These are phyloP conservation scores for Penicillium daleae DNA, from an alignment of 495 filamentous ascomycete species.

Conservation along the genomic window DNA sequence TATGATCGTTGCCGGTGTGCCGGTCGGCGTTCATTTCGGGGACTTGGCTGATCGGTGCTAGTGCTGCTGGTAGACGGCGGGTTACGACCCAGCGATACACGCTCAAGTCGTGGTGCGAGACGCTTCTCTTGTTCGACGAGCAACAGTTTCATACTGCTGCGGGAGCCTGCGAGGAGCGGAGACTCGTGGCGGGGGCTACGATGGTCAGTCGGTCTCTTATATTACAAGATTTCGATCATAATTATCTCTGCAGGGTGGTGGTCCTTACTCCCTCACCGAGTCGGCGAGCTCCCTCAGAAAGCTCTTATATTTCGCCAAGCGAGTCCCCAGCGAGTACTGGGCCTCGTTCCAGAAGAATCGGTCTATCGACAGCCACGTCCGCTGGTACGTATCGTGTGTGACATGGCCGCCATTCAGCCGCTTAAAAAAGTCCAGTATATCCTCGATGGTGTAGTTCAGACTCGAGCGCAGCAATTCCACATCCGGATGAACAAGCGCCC, in stretches of 20 bases:
- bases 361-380: conserved; percentile 57
- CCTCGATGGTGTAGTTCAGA: conserved; percentile 56
- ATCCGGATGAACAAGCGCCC: conserved; percentile 44
- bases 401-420: conserved; percentile 42
- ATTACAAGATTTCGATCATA: background rate
- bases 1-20: conserved; percentile 40
- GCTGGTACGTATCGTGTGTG: conserved; percentile 46
- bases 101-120: conserved; percentile 39
- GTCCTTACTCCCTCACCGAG: conserved; percentile 52
- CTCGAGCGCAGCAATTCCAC: conserved; percentile 49
- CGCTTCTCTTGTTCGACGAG: conserved; percentile 44
- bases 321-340: conserved; percentile 48
- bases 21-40: conserved; percentile 36
- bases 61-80: conserved; percentile 29
- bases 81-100: conserved; percentile 39
- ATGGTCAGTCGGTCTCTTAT: background rate
- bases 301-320: conserved; percentile 57
- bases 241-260: background rate
- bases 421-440: conserved; percentile 55
- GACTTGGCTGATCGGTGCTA: conserved; percentile 35
- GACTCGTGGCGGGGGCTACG: conserved; percentile 22
- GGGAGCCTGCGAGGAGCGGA: conserved; percentile 37
- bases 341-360: conserved; percentile 56
- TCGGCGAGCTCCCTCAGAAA: conserved; percentile 55
- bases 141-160: conserved; percentile 39